Percentiles rank a stretch among this genome's conserved stretches.
These are phyloP conservation scores for Lecanosticta acicola DNA, from an alignment of 2,329 filamentous ascomycete species.

Conservation along the genomic window DNA sequence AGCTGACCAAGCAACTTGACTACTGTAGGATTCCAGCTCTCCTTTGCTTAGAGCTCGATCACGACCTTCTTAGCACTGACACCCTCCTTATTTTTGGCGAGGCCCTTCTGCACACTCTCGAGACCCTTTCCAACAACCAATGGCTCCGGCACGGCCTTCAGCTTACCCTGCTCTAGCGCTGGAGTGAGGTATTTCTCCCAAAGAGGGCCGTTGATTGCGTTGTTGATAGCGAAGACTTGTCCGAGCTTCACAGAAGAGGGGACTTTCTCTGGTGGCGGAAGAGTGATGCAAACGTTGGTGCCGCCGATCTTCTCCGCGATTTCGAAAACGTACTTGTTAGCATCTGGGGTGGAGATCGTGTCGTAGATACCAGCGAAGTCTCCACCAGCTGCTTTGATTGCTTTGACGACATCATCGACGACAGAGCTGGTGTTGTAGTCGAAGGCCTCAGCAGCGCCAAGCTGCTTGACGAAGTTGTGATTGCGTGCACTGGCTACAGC, in stretches of 20 bases:
- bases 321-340: conserved; percentile 21
- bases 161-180: conserved; percentile 33
- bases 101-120: conserved; percentile 29
- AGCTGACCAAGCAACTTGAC: no score
- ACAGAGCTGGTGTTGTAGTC: conserved; percentile 33
- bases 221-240: conserved; percentile 26
- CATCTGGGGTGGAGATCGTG: conserved; percentile 25
- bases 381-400: conserved; percentile 34
- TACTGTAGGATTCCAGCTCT: no score
- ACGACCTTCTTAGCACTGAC: conserved; percentile 33
- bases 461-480: conserved; percentile 27
- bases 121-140: conserved; percentile 37
- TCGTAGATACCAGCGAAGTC: conserved; percentile 43
- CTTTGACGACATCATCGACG: conserved; percentile 36
- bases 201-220: conserved; percentile 20
- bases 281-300: conserved; percentile 16
- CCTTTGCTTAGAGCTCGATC: conserved; percentile 28
- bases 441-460: conserved; percentile 29
- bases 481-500: conserved; percentile 32
- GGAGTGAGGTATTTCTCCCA: conserved; percentile 28
- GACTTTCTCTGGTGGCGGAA: conserved; percentile 18
- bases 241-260: conserved; percentile 26
- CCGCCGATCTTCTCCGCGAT: conserved; percentile 29
- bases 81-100: conserved; percentile 29
- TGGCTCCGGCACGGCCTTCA: conserved; percentile 33